Evolutionary conservation across 768 basidiomycete genomes (phyloP), one percentile per base, ranked within the genome.

Genomic region (Termitomyces sp.): DNA sequence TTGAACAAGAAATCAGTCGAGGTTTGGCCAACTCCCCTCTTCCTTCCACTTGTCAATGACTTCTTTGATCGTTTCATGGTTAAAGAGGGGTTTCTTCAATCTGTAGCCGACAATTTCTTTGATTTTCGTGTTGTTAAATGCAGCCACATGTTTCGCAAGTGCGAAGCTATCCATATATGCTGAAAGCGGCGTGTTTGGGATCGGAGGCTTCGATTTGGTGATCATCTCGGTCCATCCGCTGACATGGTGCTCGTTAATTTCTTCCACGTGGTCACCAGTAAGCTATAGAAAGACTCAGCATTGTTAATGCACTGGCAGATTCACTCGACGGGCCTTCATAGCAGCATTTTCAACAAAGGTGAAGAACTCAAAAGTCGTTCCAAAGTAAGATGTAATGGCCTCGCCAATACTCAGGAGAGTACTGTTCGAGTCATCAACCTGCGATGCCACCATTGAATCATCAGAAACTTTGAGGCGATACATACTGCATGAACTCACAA

Each of bases 201-300:
- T 77, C 2, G 87, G 87, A 25, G 90, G 90, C 38, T 82, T 80
- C 35, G 91, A 87, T 45, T 73, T 82, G 21, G 73, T 72, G 62
- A 92, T 79, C 87, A 95, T 91, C 67, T 89, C 80, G 8, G 85
- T 89, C 92, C 92, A 95, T 11, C 82, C 84, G 52, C 81, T 76
- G 32, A 92, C 88, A 65, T 95, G 92, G 47, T 85, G 82, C 66
- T 92, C 90, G 66, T 93, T 94, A 65, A 92, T 89, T 48, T 91
- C 89, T 65, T 92, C 89, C 7, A 92, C 81, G 40, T 81, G 69
- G 60, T 91, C 89, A 53, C 90, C 86, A 27, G 82, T 76, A 62
- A 89, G 73, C 86, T 90, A 63, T 10, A 46, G n/a, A n/a, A 48
- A 4, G 35, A 16, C 23, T 59, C 23, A 40, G 52, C 53, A 21